Evolutionary conservation across 108 stramenopile species (phyloP).

Genomic region (Conticribra guillardii): DNA sequence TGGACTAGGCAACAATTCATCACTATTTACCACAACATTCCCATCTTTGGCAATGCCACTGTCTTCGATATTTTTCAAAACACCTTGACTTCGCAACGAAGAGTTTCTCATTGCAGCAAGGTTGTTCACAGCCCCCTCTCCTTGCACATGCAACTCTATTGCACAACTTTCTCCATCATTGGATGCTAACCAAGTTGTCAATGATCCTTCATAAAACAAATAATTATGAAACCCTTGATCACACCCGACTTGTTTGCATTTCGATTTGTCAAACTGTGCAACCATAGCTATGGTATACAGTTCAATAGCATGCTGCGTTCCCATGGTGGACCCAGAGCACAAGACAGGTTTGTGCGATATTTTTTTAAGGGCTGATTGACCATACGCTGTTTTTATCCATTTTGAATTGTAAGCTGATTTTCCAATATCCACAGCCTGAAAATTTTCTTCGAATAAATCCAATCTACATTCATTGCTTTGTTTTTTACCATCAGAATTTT

Average conservation of each 20-base stretch:
- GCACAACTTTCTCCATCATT: conserved; percentile 21
- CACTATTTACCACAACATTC: conserved; percentile 8
- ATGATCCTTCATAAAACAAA: conserved; percentile 51
- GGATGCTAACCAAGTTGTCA: conserved; percentile 42
- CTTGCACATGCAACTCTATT: conserved; percentile 60
- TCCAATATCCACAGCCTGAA: conserved; percentile 57
- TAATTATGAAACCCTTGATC: conserved; percentile 78
- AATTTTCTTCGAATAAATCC: conserved; percentile 57
- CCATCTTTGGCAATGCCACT: neutral
- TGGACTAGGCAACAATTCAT: conserved; percentile 16
- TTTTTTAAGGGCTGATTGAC: conserved; percentile 26
- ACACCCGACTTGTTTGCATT: conserved; percentile 55
- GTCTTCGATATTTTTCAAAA: neutral
- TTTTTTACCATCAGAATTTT: conserved; percentile 13
- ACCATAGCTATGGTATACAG: conserved; percentile 63
- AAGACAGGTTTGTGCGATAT: conserved; percentile 57
- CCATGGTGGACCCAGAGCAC: conserved; percentile 67
- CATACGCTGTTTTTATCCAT: conserved; percentile 64
- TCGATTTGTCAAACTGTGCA: conserved; percentile 55
- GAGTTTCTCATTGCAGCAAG: conserved; percentile 58
- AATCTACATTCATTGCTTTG: conserved; percentile 39
- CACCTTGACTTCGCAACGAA: conserved; percentile 20
- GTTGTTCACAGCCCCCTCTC: conserved; percentile 64
- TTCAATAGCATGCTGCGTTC: conserved; percentile 61
- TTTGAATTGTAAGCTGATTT: conserved; percentile 48